phyloP scores from a whole-genome alignment of 768 basidiomycete genomes.

The Boletus fagicola region DNA sequence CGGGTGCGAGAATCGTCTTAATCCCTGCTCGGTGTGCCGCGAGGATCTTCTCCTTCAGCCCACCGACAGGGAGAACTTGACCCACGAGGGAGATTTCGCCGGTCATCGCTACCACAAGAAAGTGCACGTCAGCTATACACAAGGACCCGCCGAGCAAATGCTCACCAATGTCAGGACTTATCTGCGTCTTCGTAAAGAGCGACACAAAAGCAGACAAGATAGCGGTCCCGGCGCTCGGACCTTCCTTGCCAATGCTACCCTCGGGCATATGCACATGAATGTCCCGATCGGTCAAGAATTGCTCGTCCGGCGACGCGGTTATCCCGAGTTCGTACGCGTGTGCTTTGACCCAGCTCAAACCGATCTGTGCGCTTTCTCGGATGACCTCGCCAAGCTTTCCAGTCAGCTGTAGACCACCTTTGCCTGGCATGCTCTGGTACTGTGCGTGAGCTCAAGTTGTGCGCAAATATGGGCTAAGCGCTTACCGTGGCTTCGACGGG shows the following conservation, averaged over 20 bases:
- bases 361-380: conserved; percentile 93
- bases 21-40: conserved; percentile 97
- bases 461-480: conserved; percentile 9
- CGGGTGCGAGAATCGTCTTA: conserved; percentile 85
- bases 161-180: conserved; percentile 87
- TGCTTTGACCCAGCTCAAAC: conserved; percentile 87
- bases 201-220: conserved; percentile 89
- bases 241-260: conserved; percentile 91
- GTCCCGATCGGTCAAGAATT: conserved; percentile 82
- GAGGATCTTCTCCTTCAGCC: conserved; percentile 93
- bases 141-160: conserved; percentile 2
- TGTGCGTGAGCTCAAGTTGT: background rate
- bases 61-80: conserved; percentile 94
- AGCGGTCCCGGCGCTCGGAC: conserved; percentile 95
- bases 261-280: conserved; percentile 98
- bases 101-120: conserved; percentile 74
- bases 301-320: conserved; percentile 64
- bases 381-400: conserved; percentile 99
- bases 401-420: conserved; percentile 87
- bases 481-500: conserved; percentile 91
- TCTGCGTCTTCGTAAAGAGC: conserved; percentile 80
- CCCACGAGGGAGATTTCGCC: conserved; percentile 97
- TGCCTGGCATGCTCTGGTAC: conserved; percentile 89
- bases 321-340: conserved; percentile 90
- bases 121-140: background rate